Percentiles rank a stretch among this genome's conserved stretches.
Conservation (phyloP, 148 eudicot species). For the Diospyros lotus region DNA sequence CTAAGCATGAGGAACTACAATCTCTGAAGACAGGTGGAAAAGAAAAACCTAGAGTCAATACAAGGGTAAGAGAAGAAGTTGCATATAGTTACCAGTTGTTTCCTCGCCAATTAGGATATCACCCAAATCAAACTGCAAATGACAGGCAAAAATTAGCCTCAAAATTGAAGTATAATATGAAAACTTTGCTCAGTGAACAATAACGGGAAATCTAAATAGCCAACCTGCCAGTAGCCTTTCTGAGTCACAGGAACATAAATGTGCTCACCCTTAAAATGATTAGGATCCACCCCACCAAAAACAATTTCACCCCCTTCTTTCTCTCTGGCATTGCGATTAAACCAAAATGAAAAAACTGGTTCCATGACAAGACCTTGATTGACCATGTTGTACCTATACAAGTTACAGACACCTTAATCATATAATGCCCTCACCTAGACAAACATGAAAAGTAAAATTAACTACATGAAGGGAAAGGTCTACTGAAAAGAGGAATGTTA, state of each 20-base stretch:
- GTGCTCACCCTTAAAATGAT: conserved; percentile 79
- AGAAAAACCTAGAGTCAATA: background rate
- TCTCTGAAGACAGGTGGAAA: background rate
- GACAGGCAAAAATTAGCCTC: conserved; percentile 2
- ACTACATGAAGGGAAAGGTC: background rate
- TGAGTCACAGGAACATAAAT: conserved; percentile 76
- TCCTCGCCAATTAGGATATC: conserved; percentile 67
- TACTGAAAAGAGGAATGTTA: background rate
- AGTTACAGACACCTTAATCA: conserved; percentile 3
- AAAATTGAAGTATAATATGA: background rate
- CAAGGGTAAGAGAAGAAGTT: background rate
- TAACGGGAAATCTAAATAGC: conserved; percentile 6
- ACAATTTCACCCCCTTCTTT: conserved; percentile 89
- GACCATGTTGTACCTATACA: conserved; percentile 77
- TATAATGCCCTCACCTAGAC: background rate
- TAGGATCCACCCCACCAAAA: conserved; percentile 78
- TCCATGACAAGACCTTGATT: conserved; percentile 72
- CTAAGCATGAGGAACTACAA: conserved; percentile 4
- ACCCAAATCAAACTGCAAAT: conserved; percentile 76
- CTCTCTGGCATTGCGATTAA: conserved; percentile 68
- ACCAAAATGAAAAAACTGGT: conserved; percentile 89
- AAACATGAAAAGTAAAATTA: background rate
- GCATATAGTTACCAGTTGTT: conserved; percentile 55
- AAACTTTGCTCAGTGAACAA: background rate
- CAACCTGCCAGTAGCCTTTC: conserved; percentile 96